phyloP scores from a whole-genome alignment of 768 basidiomycete species.

The Gautieria morchelliformis region DNA sequence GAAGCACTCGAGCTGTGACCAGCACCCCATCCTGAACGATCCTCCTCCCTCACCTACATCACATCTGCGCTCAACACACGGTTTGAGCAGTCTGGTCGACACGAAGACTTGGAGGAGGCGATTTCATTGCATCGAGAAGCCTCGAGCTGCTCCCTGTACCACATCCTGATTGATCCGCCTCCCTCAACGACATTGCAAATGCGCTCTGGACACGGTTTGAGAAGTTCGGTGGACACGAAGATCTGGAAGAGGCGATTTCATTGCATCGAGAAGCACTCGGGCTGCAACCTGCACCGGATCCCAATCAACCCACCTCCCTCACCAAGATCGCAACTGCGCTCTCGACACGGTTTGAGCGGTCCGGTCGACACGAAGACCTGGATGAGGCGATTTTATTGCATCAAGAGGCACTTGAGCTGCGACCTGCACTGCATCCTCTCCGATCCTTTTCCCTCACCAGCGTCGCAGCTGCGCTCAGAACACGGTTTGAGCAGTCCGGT shows the following conservation, averaged over 20 bases:
- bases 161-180: not conserved
- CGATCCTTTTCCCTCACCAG: too few species aligned
- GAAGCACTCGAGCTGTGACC: too few species aligned
- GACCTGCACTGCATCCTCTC: too few species aligned
- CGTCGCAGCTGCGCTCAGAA: not conserved
- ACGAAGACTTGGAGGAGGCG: not conserved
- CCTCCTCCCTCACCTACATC: slow-evolving; percentile 10
- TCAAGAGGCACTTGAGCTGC: slow-evolving; percentile 6
- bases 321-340: slow-evolving; percentile 3
- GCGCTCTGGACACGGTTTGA: not conserved
- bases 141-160: slow-evolving; percentile 4
- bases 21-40: slow-evolving; percentile 3
- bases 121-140: slow-evolving; percentile 10
- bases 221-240: not conserved
- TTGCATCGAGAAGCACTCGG: slow-evolving; percentile 8
- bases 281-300: slow-evolving; percentile 7
- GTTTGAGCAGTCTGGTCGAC: not conserved
- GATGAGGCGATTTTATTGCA: slow-evolving; percentile 15
- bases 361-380: slow-evolving; percentile 6
- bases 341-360: not conserved
- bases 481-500: not conserved
- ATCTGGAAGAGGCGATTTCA: not conserved
- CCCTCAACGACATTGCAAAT: not conserved
- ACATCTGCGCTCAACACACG: not conserved
- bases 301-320: slow-evolving; percentile 10